Conservation (phyloP, 148 eudicot species). For the Polygonum maritimum region DNA sequence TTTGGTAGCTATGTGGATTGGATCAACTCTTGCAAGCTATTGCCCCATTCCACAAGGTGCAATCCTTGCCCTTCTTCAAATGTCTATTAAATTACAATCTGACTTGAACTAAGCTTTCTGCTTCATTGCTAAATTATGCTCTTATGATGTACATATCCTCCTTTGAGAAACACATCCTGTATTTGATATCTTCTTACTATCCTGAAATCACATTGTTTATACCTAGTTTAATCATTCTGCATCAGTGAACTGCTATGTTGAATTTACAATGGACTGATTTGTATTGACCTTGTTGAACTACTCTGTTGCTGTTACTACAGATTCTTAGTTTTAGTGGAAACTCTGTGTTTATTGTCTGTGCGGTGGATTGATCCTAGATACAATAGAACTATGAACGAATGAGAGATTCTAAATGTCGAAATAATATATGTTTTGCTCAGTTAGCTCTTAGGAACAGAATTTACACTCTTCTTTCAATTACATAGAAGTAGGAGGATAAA, state of each 20-base stretch:
- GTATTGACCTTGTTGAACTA: neutral
- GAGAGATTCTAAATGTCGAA: neutral
- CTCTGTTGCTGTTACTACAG: neutral
- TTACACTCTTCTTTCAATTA: neutral
- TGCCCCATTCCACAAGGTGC: constrained; percentile 79
- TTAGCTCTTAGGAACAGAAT: neutral
- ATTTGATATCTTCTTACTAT: neutral
- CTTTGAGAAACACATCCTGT: neutral
- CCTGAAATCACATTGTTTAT: neutral
- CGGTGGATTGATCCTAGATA: neutral
- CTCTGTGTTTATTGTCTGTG: neutral
- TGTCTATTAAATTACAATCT: constrained; percentile 65
- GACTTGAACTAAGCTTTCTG: constrained; percentile 35
- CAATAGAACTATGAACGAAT: neutral
- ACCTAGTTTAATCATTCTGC: neutral
- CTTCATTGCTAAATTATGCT: neutral
- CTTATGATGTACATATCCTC: neutral
- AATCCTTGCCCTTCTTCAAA: constrained; percentile 68
- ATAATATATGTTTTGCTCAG: neutral
- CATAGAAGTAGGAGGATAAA: neutral
- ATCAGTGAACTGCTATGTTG: neutral
- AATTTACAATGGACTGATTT: neutral
- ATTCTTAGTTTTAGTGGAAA: neutral
- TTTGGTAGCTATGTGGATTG: constrained; percentile 70
- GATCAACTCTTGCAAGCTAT: constrained; percentile 48